A percentile compares a stretch with the other conserved stretches of the same genome.
phyloP scores from a whole-genome alignment of 306 rosid species.

The Spatholobus suberectus region DNA sequence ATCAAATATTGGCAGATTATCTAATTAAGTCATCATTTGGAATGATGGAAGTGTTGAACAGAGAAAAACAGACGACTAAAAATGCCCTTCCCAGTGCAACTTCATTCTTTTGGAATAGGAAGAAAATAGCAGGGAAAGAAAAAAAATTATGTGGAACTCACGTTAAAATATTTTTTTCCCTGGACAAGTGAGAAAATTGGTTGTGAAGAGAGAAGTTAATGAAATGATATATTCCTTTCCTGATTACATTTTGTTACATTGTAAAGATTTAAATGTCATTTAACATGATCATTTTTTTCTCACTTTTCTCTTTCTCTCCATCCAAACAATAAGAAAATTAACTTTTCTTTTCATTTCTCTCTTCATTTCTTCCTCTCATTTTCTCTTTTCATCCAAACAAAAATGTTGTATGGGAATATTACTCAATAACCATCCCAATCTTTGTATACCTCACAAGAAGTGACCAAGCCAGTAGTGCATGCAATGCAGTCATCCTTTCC shows the following conservation, averaged over 20 bases:
- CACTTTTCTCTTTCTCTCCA: not conserved
- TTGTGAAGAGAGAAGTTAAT: not conserved
- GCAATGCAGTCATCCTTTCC: conserved; percentile 16
- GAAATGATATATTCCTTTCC: not conserved
- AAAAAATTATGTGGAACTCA: not conserved
- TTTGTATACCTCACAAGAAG: not conserved
- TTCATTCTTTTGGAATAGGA: not conserved
- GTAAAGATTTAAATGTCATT: not conserved
- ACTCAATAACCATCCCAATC: conserved; percentile 10
- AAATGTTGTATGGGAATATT: not conserved
- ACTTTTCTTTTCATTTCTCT: not conserved
- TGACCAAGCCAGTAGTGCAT: not conserved
- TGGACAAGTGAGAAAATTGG: not conserved
- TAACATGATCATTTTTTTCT: not conserved
- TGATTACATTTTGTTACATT: not conserved
- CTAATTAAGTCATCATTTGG: not conserved
- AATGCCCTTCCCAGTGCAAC: not conserved
- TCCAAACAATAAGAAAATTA: not conserved
- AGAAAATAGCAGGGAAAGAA: not conserved
- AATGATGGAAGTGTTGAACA: not conserved
- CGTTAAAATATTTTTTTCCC: not conserved
- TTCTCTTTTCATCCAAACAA: not conserved
- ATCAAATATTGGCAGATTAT: conserved; percentile 9
- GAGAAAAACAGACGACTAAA: not conserved
- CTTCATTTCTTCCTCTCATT: not conserved